Conservation (phyloP, 495 filamentous ascomycete genomes). For the Cudoniella acicularis region DNA sequence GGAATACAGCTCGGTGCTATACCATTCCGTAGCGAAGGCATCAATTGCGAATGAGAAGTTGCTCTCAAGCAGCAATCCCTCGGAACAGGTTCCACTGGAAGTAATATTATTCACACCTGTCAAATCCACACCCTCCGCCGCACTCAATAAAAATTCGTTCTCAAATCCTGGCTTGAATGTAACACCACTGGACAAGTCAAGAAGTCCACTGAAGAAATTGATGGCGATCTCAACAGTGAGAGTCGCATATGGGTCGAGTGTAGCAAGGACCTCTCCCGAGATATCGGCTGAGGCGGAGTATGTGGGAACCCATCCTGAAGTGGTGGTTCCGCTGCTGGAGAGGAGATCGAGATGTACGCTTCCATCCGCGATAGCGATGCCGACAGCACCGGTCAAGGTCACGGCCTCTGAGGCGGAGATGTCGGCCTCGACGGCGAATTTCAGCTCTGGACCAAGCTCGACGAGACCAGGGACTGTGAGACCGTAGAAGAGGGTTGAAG, state of each 20-base stretch:
- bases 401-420: constrained; percentile 23
- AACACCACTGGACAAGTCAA: constrained; percentile 23
- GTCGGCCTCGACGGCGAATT: constrained; percentile 26
- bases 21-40: constrained; percentile 24
- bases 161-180: constrained; percentile 20
- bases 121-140: constrained; percentile 10
- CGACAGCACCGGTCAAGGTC: constrained; percentile 21
- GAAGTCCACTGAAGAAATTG: constrained; percentile 16
- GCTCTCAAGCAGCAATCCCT: constrained; percentile 15
- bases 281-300: constrained; percentile 24
- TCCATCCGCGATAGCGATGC: constrained; percentile 23
- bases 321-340: constrained; percentile 15
- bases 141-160: constrained; percentile 18
- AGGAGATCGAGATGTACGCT: constrained; percentile 30
- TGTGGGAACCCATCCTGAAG: constrained; percentile 26
- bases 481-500: constrained; percentile 22
- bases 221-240: constrained; percentile 22
- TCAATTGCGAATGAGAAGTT: constrained; percentile 20
- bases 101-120: constrained; percentile 8
- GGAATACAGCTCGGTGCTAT: constrained; percentile 9
- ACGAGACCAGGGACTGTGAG: constrained; percentile 25
- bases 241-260: constrained; percentile 14
- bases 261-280: constrained; percentile 18
- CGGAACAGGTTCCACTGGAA: constrained; percentile 2
- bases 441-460: constrained; percentile 25